Evolutionary conservation across 2,329 filamentous ascomycete genomes (phyloP).

Genomic region (Hypoxylon sp.): DNA sequence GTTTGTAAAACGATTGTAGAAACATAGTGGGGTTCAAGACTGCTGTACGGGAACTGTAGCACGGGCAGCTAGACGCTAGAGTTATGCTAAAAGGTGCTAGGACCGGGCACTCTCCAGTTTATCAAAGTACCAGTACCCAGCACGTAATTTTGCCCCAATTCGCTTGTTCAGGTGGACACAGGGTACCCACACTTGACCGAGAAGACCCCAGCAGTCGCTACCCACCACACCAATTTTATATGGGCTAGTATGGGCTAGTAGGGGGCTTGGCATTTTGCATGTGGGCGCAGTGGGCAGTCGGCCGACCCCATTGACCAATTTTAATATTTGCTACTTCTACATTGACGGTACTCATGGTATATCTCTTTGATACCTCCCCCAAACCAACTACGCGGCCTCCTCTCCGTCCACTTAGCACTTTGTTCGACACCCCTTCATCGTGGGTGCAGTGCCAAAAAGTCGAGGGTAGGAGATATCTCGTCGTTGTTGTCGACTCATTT

Average conservation of each 20-base stretch:
- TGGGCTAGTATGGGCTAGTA: constrained; percentile 30
- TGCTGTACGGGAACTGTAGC: constrained; percentile 21
- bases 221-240: constrained; percentile 42
- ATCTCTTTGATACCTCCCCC: constrained; percentile 39
- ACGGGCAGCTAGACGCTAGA: constrained; percentile 20
- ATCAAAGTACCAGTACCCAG: constrained; percentile 38
- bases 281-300: constrained; percentile 36
- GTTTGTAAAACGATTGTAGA: constrained; percentile 13
- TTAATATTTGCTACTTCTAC: constrained; percentile 28
- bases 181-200: constrained; percentile 43
- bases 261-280: constrained; percentile 43
- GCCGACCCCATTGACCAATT: constrained; percentile 37
- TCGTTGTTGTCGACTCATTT: constrained; percentile 13
- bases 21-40: constrained; percentile 26
- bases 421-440: constrained; percentile 38
- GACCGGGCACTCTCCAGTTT: neutral
- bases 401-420: constrained; percentile 34
- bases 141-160: constrained; percentile 41
- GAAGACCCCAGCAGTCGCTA: constrained; percentile 40
- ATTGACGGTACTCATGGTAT: constrained; percentile 14
- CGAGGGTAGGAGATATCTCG: constrained; percentile 34
- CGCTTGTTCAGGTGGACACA: constrained; percentile 45
- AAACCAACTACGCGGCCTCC: constrained; percentile 36
- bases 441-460: constrained; percentile 42
- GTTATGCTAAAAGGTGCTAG: constrained; percentile 10